Base-by-base conservation (phyloP, 2,329 filamentous ascomycete genomes). In the Canariomyces notabilis region DNA sequence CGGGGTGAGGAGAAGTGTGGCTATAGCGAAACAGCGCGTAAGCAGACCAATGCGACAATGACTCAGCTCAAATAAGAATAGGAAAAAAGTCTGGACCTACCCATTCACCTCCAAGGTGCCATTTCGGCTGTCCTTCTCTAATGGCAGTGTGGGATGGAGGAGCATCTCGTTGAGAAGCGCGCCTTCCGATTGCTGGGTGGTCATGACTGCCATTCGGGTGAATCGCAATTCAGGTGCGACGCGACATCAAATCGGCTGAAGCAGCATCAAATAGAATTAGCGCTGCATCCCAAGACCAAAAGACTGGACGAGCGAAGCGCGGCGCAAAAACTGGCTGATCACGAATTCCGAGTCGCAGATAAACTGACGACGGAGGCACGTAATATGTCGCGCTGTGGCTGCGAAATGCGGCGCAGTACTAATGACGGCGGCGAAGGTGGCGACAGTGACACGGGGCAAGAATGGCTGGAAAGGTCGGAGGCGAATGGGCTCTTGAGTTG, bases 191-290 rank as follows among this genome's bases (percentile, higher is more conserved):
- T 62, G 64, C 51, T 72, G 70, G 56, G 74, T 74, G 53, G 74
- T 70, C 75, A 79, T 78, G 60, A 69, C 69, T 70, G 72, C 71
- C 67, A 71, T 72, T 66, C 66, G 71, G 65, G 61, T 58, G 56
- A 44, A 57, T 53, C 44, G 47, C 41, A 46, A 37, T n/a, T 54
- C 44, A 58, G 29, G 18, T 12, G 23, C 36, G 43, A 53, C 44
- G 54, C 56, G 54, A 54, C 56, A 58, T 58, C 26, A 58, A 58
- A 51, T 43, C 43, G 44, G 44, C 49, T 51, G 39, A 18, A 21
- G 35, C 16, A 26, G 19, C 42, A 14, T 26, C 20, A n/a, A n/a
- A n/a, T n/a, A n/a, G 18, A 34, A 38, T 54, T 52, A 54, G 52
- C 43, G 39, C 44, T 46, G 49, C 49, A 54, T 46, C 38, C 42